phyloP scores from a whole-genome alignment of 805 yeast genomes.

The Kregervanrija pseudodelftensis region DNA sequence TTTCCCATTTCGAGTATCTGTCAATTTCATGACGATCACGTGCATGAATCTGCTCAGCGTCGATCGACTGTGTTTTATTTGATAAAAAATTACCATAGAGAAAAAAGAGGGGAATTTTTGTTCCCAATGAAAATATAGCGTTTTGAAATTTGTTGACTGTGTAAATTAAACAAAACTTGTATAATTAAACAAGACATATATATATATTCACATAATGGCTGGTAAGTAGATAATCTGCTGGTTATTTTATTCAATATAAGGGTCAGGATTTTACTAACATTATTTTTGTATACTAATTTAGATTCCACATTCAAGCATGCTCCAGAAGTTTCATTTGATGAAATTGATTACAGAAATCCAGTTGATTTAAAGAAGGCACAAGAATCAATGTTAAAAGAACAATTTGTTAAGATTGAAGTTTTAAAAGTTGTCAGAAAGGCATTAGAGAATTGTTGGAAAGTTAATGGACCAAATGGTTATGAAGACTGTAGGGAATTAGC shows the following conservation, averaged over 20 bases:
- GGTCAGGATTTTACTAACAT: background rate
- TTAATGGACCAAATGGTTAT: slow-evolving; percentile 56
- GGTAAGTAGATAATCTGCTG: too few species aligned
- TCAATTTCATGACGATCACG: background rate
- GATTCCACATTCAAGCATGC: slow-evolving; percentile 31
- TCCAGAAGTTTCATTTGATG: slow-evolving; percentile 75
- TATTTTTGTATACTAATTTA: slow-evolving; percentile 2
- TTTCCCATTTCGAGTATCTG: background rate
- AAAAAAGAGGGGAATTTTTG: too few species aligned
- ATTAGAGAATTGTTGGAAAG: slow-evolving; percentile 59
- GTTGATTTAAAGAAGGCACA: slow-evolving; percentile 65
- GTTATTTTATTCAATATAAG: too few species aligned
- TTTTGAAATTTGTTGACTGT: too few species aligned
- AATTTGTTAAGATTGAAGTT: slow-evolving; percentile 65
- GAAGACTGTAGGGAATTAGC: slow-evolving; percentile 79
- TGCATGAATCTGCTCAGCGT: too few species aligned
- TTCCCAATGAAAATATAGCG: too few species aligned
- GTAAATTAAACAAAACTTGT: too few species aligned
- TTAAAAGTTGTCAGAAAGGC: slow-evolving; percentile 67
- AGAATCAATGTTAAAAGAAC: slow-evolving; percentile 70
- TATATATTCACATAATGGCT: too few species aligned
- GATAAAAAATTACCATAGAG: too few species aligned
- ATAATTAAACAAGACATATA: too few species aligned
- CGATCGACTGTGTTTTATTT: too few species aligned
- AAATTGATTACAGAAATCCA: slow-evolving; percentile 65